phyloP scores from a whole-genome alignment of 805 yeast genomes.

The Naumovozyma castellii region DNA sequence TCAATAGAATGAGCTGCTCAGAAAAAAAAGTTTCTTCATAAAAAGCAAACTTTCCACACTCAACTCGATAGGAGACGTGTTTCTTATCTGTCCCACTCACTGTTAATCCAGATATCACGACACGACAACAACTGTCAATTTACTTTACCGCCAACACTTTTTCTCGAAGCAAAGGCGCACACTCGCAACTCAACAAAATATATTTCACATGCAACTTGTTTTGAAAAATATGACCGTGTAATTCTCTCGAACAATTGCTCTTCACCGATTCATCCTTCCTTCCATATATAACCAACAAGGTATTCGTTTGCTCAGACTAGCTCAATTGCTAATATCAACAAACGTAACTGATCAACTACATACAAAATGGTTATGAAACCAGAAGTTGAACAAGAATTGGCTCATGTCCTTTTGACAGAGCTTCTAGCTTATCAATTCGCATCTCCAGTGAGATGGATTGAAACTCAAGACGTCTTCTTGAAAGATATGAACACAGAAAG shows the following conservation, averaged over 20 bases:
- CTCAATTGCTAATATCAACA: background rate
- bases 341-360: background rate
- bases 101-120: too few species aligned
- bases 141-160: too few species aligned
- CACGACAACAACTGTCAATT: too few species aligned
- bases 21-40: too few species aligned
- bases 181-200: background rate
- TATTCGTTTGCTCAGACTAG: background rate
- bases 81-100: too few species aligned
- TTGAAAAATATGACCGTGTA: background rate
- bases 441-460: slow-evolving; percentile 99
- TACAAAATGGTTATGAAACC: slow-evolving; percentile 42
- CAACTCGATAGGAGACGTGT: too few species aligned
- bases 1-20: too few species aligned
- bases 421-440: slow-evolving; percentile 97
- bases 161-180: background rate
- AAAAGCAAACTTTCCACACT: too few species aligned
- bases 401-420: slow-evolving; percentile 90
- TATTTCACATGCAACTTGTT: background rate
- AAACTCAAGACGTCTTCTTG: slow-evolving; percentile 95
- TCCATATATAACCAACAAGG: background rate
- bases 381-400: slow-evolving; percentile 94
- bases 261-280: too few species aligned
- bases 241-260: background rate
- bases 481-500: slow-evolving; percentile 92